Base-by-base conservation (phyloP, 2,329 filamentous ascomycete genomes). In the Fusarium sp. region DNA sequence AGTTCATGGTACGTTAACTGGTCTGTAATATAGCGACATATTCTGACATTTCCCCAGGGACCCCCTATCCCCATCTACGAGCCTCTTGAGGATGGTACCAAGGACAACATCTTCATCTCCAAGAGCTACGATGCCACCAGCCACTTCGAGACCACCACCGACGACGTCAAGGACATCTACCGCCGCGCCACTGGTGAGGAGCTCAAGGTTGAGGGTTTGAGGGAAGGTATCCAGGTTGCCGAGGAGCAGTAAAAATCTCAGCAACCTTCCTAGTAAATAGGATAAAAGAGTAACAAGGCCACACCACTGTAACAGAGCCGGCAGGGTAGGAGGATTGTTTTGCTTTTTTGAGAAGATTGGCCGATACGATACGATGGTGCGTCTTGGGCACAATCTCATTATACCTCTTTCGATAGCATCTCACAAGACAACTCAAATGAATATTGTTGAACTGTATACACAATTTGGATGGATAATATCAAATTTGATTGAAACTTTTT, bases 51-150 rank as follows among this genome's bases (percentile, higher is more conserved):
- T 30, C 20, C 32, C 32, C 52, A 90, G 88, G 89, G 94, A 30
- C 85, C 93, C 33, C 93, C 96, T 20, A 97, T 98, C 74, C 95
- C 96, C 57, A 88, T 99, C 68, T 98, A 98, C 82, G 94, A 97
- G 84, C 97, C 96, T 26, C 81, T 95, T 52, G 92, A 93, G 78
- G 89, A 91, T 78, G 96, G 96, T 71, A 87, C 85, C 75, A 92
- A 91, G 76, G 95, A 98, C 86, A 95, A 95, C 83, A 92, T 99
- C 82, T 99, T 94, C 86, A 94, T 99, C 81, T 97, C 94, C 78
- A 98, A 97, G 90, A 97, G 94, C 86, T 99, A 99, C 84, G 97
- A 99, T 79, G 94, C 97, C 57, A 97, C 93, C 72, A 97, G 93
- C 81, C 96, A 99, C 87, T 99, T 99, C 79, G 96, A 99, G 89